These are phyloP conservation scores for Crithidia bombi DNA, from an alignment of 208 protist genomes.

Conservation along the genomic window DNA sequence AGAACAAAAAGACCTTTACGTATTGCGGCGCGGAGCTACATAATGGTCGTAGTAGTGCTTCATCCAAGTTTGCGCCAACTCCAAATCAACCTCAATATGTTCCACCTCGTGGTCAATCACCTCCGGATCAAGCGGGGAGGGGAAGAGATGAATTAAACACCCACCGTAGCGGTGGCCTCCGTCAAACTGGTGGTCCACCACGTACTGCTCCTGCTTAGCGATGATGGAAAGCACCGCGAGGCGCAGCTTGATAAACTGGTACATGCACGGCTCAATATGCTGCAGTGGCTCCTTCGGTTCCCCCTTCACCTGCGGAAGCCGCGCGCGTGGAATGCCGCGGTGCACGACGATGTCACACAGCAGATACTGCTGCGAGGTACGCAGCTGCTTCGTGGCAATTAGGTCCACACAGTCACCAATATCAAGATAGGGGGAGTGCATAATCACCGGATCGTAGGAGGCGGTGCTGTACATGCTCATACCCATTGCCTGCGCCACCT, in stretches of 20 bases:
- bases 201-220: slow-evolving; percentile 86
- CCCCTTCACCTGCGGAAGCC: slow-evolving; percentile 57
- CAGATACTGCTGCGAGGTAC: slow-evolving; percentile 80
- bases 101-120: slow-evolving; percentile 84
- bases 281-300: slow-evolving; percentile 68
- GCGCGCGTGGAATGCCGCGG: slow-evolving; percentile 71
- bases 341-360: slow-evolving; percentile 85
- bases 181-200: slow-evolving; percentile 87
- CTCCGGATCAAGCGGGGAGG: slow-evolving; percentile 80
- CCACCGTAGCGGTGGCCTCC: slow-evolving; percentile 80
- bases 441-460: slow-evolving; percentile 77
- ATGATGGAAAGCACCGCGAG: slow-evolving; percentile 72
- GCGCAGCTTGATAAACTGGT: slow-evolving; percentile 85
- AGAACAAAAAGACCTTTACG: slow-evolving; percentile 1
- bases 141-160: slow-evolving; percentile 88
- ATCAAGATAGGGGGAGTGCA: slow-evolving; percentile 79
- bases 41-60: slow-evolving; percentile 90
- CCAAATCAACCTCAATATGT: slow-evolving; percentile 81
- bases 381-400: slow-evolving; percentile 84
- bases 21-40: slow-evolving; percentile 48
- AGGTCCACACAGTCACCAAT: slow-evolving; percentile 87
- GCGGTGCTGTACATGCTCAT: slow-evolving; percentile 88
- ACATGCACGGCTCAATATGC: slow-evolving; percentile 82
- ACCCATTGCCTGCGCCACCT: slow-evolving; percentile 84
- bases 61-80: slow-evolving; percentile 79